phyloP scores from a whole-genome alignment of 495 filamentous ascomycete genomes.

The Parachaetomium inaequale region DNA sequence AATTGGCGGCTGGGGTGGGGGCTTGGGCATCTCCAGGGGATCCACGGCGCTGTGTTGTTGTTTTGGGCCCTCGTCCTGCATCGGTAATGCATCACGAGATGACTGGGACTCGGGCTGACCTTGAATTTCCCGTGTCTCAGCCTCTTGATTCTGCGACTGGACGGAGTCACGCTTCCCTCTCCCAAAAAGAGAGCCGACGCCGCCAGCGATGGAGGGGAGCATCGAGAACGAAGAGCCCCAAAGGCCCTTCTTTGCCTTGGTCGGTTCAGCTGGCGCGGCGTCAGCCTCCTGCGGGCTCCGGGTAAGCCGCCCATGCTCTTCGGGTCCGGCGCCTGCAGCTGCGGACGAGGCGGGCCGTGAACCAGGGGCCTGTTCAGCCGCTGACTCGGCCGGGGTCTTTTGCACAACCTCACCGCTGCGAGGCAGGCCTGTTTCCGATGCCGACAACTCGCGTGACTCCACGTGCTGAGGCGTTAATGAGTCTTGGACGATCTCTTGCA shows the following conservation, averaged over 20 bases:
- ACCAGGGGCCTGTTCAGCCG: constrained; percentile 6
- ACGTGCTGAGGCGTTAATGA: constrained; percentile 16
- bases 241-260: constrained; percentile 20
- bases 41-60: constrained; percentile 11
- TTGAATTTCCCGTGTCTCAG: not conserved
- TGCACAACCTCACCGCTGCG: constrained; percentile 21
- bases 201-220: constrained; percentile 21
- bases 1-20: constrained; percentile 16
- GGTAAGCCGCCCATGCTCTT: not conserved
- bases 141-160: constrained; percentile 5
- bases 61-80: constrained; percentile 13
- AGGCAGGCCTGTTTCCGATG: constrained; percentile 5
- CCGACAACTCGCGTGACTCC: constrained; percentile 18
- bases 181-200: constrained; percentile 26
- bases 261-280: not conserved
- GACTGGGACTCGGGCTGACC: not conserved
- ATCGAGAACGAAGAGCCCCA: constrained; percentile 19
- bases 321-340: constrained; percentile 1
- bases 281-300: not conserved
- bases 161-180: constrained; percentile 15
- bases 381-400: not conserved
- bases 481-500: constrained; percentile 12
- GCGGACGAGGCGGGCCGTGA: constrained; percentile 5
- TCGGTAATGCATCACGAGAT: constrained; percentile 16
- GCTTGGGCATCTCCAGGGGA: constrained; percentile 14